These are phyloP conservation scores for Trametes maxima DNA, from an alignment of 768 basidiomycete genomes.

Conservation along the genomic window DNA sequence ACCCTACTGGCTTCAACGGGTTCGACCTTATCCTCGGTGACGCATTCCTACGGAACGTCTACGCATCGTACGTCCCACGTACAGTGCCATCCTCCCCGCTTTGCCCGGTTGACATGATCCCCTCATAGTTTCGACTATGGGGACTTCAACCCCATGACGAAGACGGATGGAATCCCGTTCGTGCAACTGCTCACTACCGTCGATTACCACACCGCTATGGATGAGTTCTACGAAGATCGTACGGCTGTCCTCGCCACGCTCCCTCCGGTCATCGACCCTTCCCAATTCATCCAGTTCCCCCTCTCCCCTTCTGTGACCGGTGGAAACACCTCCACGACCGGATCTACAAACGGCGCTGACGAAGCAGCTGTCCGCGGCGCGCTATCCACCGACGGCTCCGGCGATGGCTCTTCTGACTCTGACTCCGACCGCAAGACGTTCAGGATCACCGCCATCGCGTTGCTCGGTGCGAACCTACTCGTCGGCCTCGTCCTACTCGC, in stretches of 20 bases:
- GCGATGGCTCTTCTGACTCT: background rate
- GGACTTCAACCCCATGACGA: slow-evolving; percentile 22
- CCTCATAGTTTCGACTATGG: slow-evolving; percentile 28
- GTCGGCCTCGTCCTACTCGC: background rate
- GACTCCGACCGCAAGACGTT: background rate
- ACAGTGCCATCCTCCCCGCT: background rate
- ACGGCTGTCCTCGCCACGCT: background rate
- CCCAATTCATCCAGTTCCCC: background rate
- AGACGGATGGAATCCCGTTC: slow-evolving; percentile 30
- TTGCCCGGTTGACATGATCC: background rate
- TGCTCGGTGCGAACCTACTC: slow-evolving; percentile 7
- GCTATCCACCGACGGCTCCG: background rate
- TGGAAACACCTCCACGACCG: background rate
- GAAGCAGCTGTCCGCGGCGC: background rate
- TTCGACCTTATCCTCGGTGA: slow-evolving; percentile 37
- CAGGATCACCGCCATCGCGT: background rate
- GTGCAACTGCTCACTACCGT: slow-evolving; percentile 35
- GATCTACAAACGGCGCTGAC: background rate
- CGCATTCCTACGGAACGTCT: slow-evolving; percentile 38
- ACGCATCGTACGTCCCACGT: slow-evolving; percentile 32
- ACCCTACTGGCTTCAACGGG: slow-evolving; percentile 11
- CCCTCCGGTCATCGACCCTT: slow-evolving; percentile 1
- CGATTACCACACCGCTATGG: slow-evolving; percentile 24
- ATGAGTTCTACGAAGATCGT: slow-evolving; percentile 28
- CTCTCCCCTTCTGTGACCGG: background rate